Evolutionary conservation across 106 monocot genomes (phyloP), one percentile per base, ranked within the genome.

Genomic region (Dactylorhiza incarnata): DNA sequence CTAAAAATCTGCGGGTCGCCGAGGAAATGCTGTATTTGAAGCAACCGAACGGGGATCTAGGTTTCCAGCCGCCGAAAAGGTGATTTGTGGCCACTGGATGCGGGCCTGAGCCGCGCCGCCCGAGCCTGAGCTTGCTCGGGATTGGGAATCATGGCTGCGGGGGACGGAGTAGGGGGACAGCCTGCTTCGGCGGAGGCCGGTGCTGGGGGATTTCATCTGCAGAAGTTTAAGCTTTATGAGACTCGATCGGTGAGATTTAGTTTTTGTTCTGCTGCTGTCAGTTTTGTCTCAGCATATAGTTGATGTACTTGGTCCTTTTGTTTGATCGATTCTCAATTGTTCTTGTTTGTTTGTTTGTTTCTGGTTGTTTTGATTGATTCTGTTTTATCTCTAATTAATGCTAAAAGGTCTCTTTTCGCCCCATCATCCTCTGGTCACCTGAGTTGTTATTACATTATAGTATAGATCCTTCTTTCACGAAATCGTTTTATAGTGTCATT

Each of bases 181-280:
- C 37, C 37, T 37, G 68, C n/a, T n/a, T n/a, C n/a, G n/a, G n/a
- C n/a, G n/a, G n/a, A n/a, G n/a, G n/a, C 48, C n/a, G 50, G 23
- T 29, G 79, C 20, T 6, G 79, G 74, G 66, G 54, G 66, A 37
- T 74, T 80, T 74, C 71, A 77, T 46, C 77, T 86, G 55, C 86
- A 80, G 77, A 86, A 86, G 68, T 92, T 89, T 47, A 81, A 73
- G 59, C 92, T 92, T 7, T 92, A 84, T 55, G 86, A 92, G 81
- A 92, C 92, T 24, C 82, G 77, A 86, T 88, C 86, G 62, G 92
- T 92, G 44, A 79, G 80, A 72, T 48, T 72, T 73, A n/a, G 53
- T 69, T 43, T 37, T 70, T 43, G 37, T 76, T 59, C 7, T 29
- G 49, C 52, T 56, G 26, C 29, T 55, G 55, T 75, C 59, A 14